Conservation (phyloP, 2,329 filamentous ascomycete species). For the Alternaria gansuensis region DNA sequence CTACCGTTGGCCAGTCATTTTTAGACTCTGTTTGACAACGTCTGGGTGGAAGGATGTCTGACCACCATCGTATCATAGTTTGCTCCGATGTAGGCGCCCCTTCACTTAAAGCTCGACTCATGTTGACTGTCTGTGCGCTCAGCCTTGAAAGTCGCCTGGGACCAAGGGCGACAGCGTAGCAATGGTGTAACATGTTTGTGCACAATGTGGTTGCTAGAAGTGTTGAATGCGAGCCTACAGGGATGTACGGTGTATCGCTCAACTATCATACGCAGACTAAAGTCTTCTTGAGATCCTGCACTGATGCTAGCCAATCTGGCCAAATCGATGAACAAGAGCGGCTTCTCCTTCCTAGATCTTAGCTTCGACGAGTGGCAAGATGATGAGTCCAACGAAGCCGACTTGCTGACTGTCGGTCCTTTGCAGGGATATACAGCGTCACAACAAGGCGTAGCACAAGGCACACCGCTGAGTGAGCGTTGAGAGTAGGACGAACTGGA, state of each 20-base stretch:
- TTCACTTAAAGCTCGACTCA: neutral
- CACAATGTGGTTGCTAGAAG: neutral
- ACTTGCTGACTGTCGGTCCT: neutral
- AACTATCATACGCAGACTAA: neutral
- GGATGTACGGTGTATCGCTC: neutral
- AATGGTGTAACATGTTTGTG: neutral
- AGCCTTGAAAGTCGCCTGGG: slow-evolving; percentile 1
- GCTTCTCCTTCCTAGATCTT: neutral
- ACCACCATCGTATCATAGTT: neutral
- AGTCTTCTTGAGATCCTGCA: neutral
- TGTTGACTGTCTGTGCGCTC: neutral
- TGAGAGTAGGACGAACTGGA: neutral
- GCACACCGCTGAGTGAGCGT: neutral
- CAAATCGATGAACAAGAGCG: neutral
- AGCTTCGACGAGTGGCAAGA: neutral
- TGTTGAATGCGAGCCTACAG: neutral
- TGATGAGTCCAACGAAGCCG: neutral
- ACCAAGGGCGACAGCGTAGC: neutral
- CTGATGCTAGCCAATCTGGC: neutral
- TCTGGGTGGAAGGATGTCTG: neutral
- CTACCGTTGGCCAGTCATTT: neutral
- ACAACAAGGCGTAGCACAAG: neutral
- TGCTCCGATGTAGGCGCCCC: neutral
- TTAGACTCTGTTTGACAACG: neutral
- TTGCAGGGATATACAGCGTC: neutral